These are phyloP conservation scores for Clonostachys byssicola DNA, from an alignment of 2,329 filamentous ascomycete species.

Conservation along the genomic window DNA sequence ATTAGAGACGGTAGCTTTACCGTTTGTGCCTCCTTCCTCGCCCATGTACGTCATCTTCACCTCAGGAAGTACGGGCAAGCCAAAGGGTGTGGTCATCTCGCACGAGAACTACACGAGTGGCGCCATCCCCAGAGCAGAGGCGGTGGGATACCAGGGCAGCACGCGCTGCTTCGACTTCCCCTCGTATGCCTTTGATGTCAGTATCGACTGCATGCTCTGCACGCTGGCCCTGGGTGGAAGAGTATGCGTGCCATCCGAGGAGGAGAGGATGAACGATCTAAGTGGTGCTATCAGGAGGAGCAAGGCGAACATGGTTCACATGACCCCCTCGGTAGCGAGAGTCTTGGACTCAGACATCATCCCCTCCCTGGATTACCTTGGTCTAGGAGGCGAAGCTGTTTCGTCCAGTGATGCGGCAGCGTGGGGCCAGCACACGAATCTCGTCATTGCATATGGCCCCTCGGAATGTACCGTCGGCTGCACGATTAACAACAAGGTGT, in stretches of 20 bases:
- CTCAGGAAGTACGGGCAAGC: slow-evolving; percentile 59
- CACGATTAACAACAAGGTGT: slow-evolving; percentile 39
- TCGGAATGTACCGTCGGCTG: slow-evolving; percentile 51
- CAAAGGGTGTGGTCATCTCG: slow-evolving; percentile 55
- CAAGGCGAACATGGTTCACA: slow-evolving; percentile 42
- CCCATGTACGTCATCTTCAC: slow-evolving; percentile 59
- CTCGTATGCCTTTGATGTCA: slow-evolving; percentile 51
- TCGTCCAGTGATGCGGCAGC: slow-evolving; percentile 41
- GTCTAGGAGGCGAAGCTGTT: slow-evolving; percentile 48
- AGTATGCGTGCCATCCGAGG: slow-evolving; percentile 50
- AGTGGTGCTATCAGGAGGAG: slow-evolving; percentile 37
- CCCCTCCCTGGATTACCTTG: slow-evolving; percentile 38
- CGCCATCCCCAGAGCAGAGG: slow-evolving; percentile 32
- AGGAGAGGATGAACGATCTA: slow-evolving; percentile 45
- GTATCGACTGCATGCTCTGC: slow-evolving; percentile 49
- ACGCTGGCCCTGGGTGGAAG: slow-evolving; percentile 44
- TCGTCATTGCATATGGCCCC: slow-evolving; percentile 49
- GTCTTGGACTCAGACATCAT: slow-evolving; percentile 41
- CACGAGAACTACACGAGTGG: slow-evolving; percentile 42
- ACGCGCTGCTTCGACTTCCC: slow-evolving; percentile 43
- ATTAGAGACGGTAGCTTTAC: not conserved
- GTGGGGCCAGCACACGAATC: slow-evolving; percentile 39
- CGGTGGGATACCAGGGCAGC: slow-evolving; percentile 32
- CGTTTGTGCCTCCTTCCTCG: slow-evolving; percentile 30
- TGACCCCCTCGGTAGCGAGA: slow-evolving; percentile 46